Base-by-base conservation (phyloP, 23 red algal species). In the Agarophyton chilense region DNA sequence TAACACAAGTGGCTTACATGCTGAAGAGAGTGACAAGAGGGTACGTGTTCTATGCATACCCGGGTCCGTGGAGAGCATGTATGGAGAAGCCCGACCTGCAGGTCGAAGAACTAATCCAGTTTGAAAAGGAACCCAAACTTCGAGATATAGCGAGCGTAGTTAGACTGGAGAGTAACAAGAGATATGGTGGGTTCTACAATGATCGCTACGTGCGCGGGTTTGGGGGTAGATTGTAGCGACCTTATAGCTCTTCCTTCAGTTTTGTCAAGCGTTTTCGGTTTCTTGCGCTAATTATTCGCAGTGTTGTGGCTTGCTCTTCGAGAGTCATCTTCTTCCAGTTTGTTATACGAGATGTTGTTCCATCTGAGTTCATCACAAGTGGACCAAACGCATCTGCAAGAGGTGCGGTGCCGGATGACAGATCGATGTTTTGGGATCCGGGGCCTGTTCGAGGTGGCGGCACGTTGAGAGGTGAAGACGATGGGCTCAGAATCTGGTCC, bases 11-110 rank as follows among this genome's bases (percentile, higher is more conserved):
- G 10, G 87, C 46, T 7, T 95, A 87, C 64, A 91, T 83, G 54
- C 66, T 95, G 76, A 90, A 91, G 46, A 81, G 93, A 42, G 79
- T 95, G 19, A 90, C 93, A 5, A 84, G 87, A 62, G 93, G 93
- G 18, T 95, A 89, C 50, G 68, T 86, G 10, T 90, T 87, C 65
- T 68, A 57, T 14, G 54, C 57, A 14, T 91, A 80, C 29, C 87
- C 87, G 0, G 80, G 67, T 56, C 76, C 86, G 40, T 95, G 93
- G 93, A 43, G 58, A 10, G 86, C 84, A 6, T 83, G 52, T 41
- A 56, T 95, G 52, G 93, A 95, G 55, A 79, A 38, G 19, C 93
- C 93, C 10, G 84, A 89, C 51, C 21, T 85, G 29, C 11, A 42
- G 38, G 25, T 94, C 42, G 81, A 94, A 81, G 85, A 68, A 26